phyloP scores from a whole-genome alignment of 1,139 yeast genomes.

The Sugiyamaella xylanicola region DNA sequence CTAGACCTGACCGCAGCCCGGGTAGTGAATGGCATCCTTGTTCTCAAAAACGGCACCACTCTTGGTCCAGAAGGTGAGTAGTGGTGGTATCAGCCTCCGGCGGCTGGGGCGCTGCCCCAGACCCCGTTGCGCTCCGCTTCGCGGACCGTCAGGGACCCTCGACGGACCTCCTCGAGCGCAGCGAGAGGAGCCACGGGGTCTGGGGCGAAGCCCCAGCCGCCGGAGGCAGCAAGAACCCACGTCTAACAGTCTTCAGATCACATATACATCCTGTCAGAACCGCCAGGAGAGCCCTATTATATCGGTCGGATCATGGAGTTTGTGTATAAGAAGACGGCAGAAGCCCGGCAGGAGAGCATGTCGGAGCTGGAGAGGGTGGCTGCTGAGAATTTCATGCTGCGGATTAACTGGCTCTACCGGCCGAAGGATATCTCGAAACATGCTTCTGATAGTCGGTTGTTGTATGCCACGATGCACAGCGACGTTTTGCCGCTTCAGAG shows the following conservation, averaged over 20 bases:
- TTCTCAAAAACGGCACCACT: constrained; percentile 42
- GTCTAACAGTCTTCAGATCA: constrained; percentile 49
- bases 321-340: constrained; percentile 36
- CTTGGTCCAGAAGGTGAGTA: constrained; percentile 41
- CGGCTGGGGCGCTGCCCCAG: neutral
- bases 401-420: constrained; percentile 90
- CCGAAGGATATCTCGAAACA: constrained; percentile 79
- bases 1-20: constrained; percentile 48
- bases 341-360: constrained; percentile 4
- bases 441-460: constrained; percentile 68
- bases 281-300: constrained; percentile 94
- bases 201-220: constrained; percentile 12
- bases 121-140: neutral
- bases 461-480: constrained; percentile 85
- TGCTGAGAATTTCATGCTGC: constrained; percentile 59
- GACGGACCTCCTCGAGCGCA: neutral
- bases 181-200: constrained; percentile 8
- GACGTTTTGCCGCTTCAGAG: constrained; percentile 79
- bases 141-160: neutral
- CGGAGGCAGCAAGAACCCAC: neutral
- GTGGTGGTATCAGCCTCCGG: neutral
- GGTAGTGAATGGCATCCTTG: constrained; percentile 43
- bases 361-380: constrained; percentile 32
- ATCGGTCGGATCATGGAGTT: constrained; percentile 85
- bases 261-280: constrained; percentile 86